Evolutionary conservation across 2,329 filamentous ascomycete species (phyloP).

Genomic region (Pseudocercospora macadamiae): DNA sequence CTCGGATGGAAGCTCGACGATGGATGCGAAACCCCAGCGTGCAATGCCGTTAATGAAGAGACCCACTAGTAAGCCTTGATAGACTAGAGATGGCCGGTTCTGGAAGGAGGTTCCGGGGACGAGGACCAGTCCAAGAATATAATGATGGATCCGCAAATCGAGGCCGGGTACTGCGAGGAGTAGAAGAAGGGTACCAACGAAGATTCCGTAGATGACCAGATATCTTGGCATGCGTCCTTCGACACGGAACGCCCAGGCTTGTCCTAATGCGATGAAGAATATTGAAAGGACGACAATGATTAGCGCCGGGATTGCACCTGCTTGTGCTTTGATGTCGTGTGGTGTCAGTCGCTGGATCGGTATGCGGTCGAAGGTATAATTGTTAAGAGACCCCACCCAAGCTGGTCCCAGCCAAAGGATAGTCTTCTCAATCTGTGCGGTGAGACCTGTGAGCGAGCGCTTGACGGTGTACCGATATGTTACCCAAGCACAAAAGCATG

Average conservation of each 20-base stretch:
- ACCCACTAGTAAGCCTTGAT: conserved; percentile 86
- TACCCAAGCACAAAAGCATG: conserved; percentile 83
- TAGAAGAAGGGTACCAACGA: conserved; percentile 68
- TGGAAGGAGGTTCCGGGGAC: conserved; percentile 88
- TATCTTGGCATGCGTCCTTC: conserved; percentile 80
- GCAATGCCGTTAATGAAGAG: conserved; percentile 94
- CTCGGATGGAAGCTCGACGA: conserved; percentile 78
- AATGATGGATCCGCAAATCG: conserved; percentile 89
- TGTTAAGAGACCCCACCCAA: conserved; percentile 90
- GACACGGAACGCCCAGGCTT: conserved; percentile 83
- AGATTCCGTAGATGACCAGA: conserved; percentile 73
- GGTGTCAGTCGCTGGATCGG: conserved; percentile 90
- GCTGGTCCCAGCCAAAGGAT: conserved; percentile 86
- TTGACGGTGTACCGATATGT: conserved; percentile 82
- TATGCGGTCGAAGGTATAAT: conserved; percentile 93
- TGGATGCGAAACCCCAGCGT: conserved; percentile 87
- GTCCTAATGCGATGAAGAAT: conserved; percentile 67
- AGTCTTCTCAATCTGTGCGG: conserved; percentile 86
- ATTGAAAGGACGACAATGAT: conserved; percentile 75
- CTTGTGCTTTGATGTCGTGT: conserved; percentile 85
- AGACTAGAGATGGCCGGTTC: conserved; percentile 79
- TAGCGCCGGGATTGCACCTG: conserved; percentile 82
- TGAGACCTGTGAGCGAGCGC: conserved; percentile 70
- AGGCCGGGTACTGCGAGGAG: conserved; percentile 74
- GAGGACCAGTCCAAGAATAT: conserved; percentile 83